Percentiles rank a stretch among this genome's conserved stretches.
These are phyloP conservation scores for Tetrapisispora arboricola DNA, from an alignment of 805 yeast genomes.

Conservation along the genomic window DNA sequence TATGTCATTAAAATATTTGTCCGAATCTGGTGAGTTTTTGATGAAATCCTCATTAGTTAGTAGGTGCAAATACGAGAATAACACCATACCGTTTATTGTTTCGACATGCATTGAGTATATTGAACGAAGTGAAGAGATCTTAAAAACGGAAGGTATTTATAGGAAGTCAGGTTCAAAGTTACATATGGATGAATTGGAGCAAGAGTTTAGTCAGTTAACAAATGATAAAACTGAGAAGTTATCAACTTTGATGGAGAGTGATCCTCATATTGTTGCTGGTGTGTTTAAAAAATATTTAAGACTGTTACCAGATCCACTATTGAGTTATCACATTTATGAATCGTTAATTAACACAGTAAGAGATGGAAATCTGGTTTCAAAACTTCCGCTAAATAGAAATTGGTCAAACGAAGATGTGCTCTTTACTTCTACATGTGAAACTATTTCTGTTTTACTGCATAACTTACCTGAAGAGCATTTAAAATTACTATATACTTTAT, in stretches of 20 bases:
- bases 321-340: slow-evolving; percentile 62
- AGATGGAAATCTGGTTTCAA: slow-evolving; percentile 14
- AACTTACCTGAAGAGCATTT: slow-evolving; percentile 54
- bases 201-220: slow-evolving; percentile 8
- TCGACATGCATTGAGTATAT: slow-evolving; percentile 65
- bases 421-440: slow-evolving; percentile 20
- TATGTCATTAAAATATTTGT: not conserved
- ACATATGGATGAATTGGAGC: slow-evolving; percentile 28
- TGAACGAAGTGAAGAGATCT: slow-evolving; percentile 51
- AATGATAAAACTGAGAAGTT: not conserved
- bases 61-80: slow-evolving; percentile 52
- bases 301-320: slow-evolving; percentile 75
- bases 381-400: slow-evolving; percentile 13
- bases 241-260: slow-evolving; percentile 39
- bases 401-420: slow-evolving; percentile 8
- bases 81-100: slow-evolving; percentile 59
- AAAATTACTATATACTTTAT: slow-evolving; percentile 42
- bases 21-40: slow-evolving; percentile 10
- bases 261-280: slow-evolving; percentile 78
- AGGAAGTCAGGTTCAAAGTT: slow-evolving; percentile 79
- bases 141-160: slow-evolving; percentile 77
- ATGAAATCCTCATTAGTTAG: slow-evolving; percentile 44
- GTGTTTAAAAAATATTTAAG: slow-evolving; percentile 81
- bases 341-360: slow-evolving; percentile 48
- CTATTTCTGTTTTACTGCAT: slow-evolving; percentile 37